phyloP scores from a whole-genome alignment of 805 yeast species.

The Barnettozyma populi region DNA sequence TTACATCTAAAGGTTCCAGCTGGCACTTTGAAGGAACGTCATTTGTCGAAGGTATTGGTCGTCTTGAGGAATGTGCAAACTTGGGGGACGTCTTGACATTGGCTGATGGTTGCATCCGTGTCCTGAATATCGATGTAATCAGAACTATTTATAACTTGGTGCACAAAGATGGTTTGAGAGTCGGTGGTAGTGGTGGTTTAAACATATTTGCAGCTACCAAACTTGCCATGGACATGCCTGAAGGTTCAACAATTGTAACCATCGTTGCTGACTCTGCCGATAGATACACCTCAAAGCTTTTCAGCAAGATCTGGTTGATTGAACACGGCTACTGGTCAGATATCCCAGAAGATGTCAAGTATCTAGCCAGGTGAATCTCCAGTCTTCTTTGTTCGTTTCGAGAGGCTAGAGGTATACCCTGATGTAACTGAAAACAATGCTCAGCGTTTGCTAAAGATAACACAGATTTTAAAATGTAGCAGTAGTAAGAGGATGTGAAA shows the following conservation, averaged over 20 bases:
- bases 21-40: constrained; percentile 22
- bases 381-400: neutral
- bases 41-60: constrained; percentile 25
- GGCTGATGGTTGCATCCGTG: constrained; percentile 17
- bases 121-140: constrained; percentile 17
- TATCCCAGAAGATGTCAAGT: constrained; percentile 16
- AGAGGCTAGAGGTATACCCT: neutral
- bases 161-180: constrained; percentile 14
- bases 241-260: constrained; percentile 24
- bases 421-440: neutral
- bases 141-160: constrained; percentile 15
- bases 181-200: constrained; percentile 23
- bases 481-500: too few species aligned
- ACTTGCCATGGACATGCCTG: constrained; percentile 19
- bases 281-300: constrained; percentile 22
- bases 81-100: constrained; percentile 15
- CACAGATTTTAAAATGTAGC: too few species aligned
- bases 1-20: constrained; percentile 15
- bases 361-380: constrained; percentile 11
- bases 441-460: too few species aligned
- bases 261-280: constrained; percentile 22
- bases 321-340: constrained; percentile 19
- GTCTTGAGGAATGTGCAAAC: constrained; percentile 18
- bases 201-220: constrained; percentile 20
- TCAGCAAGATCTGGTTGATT: constrained; percentile 17